A percentile compares a stretch with the other conserved stretches of the same genome.
Evolutionary conservation across 2,329 filamentous ascomycete species (phyloP).

Genomic region (Colletotrichum tabaci): DNA sequence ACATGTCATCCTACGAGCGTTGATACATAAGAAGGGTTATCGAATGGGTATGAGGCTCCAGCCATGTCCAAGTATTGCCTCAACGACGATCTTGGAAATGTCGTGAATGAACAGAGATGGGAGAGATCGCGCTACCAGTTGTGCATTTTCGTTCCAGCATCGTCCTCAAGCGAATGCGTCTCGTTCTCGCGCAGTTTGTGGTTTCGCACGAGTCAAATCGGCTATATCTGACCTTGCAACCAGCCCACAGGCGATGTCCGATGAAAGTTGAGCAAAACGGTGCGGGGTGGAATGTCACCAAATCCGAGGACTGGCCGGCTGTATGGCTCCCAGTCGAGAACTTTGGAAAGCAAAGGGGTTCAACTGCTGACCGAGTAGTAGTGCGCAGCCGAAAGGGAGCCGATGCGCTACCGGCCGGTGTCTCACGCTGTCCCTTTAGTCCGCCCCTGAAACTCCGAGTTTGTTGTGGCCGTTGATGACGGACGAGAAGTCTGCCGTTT

Average conservation of each 20-base stretch:
- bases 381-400: neutral
- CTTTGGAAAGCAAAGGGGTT: neutral
- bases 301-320: conserved; percentile 9
- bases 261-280: conserved; percentile 11
- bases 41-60: no score
- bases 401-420: neutral
- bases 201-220: neutral
- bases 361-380: neutral
- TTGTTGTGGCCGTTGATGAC: neutral
- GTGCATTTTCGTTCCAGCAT: neutral
- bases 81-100: neutral
- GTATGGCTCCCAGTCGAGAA: neutral
- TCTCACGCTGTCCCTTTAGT: conserved; percentile 6
- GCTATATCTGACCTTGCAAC: neutral
- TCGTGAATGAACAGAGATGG: neutral
- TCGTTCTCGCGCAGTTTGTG: neutral
- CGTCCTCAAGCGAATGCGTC: neutral
- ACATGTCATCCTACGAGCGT: neutral
- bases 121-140: no score
- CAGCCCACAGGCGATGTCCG: neutral
- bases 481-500: neutral
- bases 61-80: no score
- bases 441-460: neutral
- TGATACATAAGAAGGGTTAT: no score
- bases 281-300: neutral